Evolutionary conservation across 225 moss, liverwort and hornwort species (phyloP), one percentile per base, ranked within the genome.

Genomic region (Lunularia cruciata): DNA sequence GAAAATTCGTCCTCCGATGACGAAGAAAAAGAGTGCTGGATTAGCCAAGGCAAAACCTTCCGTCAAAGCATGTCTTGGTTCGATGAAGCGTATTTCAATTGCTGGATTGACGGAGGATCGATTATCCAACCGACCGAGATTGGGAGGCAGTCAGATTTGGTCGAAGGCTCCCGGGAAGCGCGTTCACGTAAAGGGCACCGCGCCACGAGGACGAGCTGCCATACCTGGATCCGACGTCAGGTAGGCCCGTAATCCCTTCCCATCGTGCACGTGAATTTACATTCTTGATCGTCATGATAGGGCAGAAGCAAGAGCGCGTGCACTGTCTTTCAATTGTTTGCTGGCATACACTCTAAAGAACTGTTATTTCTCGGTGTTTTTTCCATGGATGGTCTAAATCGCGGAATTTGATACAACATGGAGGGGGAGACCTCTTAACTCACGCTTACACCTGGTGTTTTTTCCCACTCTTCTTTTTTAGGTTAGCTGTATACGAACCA

Each of bases 41-140:
- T 8, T 47, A 82, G 58, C 19, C 46, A 74, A 49, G 60, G 1
- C 67, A 14, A 83, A 78, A 42, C 75, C 82, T 58, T 47, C 47
- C 16, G 65, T 65, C 47, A 65, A 65, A 48, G 78, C 78, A 69
- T 78, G 72, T 75, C 56, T 82, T 4, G 77, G 81, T 20, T 64
- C 72, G 3, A 40, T 57, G 57, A 77, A 82, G 35, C 81, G 81
- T 61, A 56, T 71, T 54, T 82, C 81, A 60, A 76, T 47, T 32
- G 74, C 33, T 16, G 78, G 78, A 27, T 68, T 72, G 37, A 75
- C 46, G 15, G 78, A 56, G 52, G 82, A 67, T 36, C 75, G 78
- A 35, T 56, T 49, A 4, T 72, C 68, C 19, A 57, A 68, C 27
- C 77, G 73, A 61, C 71, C 77, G 11, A 75, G 69, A 47, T 47